Evolutionary conservation across 139 green algal species (phyloP).

Genomic region (Volvox africanus): DNA sequence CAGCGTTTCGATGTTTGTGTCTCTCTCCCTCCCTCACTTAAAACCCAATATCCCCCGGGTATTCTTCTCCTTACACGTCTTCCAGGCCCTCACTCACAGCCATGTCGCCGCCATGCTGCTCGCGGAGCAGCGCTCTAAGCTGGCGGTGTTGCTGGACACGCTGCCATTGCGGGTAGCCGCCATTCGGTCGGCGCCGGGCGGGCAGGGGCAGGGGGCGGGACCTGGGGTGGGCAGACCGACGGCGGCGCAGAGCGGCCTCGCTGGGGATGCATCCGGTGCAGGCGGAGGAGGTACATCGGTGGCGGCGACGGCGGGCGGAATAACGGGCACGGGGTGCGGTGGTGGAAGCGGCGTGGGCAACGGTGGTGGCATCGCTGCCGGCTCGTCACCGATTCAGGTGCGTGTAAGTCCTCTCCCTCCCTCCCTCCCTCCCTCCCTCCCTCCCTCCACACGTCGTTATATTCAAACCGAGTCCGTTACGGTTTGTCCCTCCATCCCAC

Average conservation of each 20-base stretch:
- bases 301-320: background rate
- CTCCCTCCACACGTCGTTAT: background rate
- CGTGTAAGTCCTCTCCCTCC: background rate
- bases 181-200: background rate
- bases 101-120: constrained; percentile 50
- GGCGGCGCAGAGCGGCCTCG: no score
- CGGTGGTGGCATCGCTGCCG: background rate
- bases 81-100: constrained; percentile 29
- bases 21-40: no score
- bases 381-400: constrained; percentile 52
- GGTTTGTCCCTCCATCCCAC: no score
- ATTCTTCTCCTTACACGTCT: background rate
- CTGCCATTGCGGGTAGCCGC: constrained; percentile 59
- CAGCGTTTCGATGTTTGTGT: no score
- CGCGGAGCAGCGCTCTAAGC: constrained; percentile 60
- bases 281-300: background rate
- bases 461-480: background rate
- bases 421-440: no score
- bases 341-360: background rate
- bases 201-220: no score
- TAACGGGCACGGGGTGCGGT: background rate
- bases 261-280: background rate
- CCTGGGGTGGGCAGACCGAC: no score
- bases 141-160: constrained; percentile 62
- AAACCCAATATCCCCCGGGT: no score